Percentiles rank a stretch among this genome's conserved stretches.
Conservation (phyloP, 2,329 filamentous ascomycete genomes). For the Claviceps monticola region DNA sequence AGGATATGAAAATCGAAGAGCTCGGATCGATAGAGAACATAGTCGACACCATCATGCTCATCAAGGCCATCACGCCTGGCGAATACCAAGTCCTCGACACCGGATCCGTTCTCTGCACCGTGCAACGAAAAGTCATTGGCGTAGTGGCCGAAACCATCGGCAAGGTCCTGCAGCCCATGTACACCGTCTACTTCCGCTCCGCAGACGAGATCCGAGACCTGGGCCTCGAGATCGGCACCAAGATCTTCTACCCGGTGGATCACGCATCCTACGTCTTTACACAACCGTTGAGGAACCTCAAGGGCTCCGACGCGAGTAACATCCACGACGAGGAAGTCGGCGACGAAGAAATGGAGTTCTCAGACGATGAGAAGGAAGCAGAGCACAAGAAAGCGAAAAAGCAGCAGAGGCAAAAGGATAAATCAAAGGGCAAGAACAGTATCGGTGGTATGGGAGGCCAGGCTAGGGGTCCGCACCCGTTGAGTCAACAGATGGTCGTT, state of each 20-base stretch:
- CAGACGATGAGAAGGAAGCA: conserved; percentile 87
- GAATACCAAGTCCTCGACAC: conserved; percentile 76
- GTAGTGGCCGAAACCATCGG: conserved; percentile 77
- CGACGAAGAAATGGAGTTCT: conserved; percentile 85
- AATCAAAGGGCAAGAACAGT: conserved; percentile 28
- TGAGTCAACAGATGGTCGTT: conserved; percentile 25
- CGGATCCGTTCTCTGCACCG: conserved; percentile 70
- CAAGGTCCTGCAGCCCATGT: conserved; percentile 72
- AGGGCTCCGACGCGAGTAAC: conserved; percentile 90
- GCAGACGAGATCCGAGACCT: conserved; percentile 52
- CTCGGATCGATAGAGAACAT: conserved; percentile 64
- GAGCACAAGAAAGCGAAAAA: conserved; percentile 62
- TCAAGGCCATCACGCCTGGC: conserved; percentile 65
- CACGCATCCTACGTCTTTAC: conserved; percentile 82
- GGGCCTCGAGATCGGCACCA: conserved; percentile 53
- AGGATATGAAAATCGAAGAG: conserved; percentile 61
- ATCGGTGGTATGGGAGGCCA: conserved; percentile 17
- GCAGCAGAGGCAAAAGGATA: conserved; percentile 49
- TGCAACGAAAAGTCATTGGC: conserved; percentile 63
- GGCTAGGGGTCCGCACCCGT: conserved; percentile 24
- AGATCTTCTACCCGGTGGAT: conserved; percentile 64
- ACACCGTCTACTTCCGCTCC: conserved; percentile 64
- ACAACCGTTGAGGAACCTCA: conserved; percentile 60
- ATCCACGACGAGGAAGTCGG: conserved; percentile 83
- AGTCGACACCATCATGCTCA: conserved; percentile 64